Base-by-base conservation (phyloP, 2,329 filamentous ascomycete species). In the Botryotinia globosa region DNA sequence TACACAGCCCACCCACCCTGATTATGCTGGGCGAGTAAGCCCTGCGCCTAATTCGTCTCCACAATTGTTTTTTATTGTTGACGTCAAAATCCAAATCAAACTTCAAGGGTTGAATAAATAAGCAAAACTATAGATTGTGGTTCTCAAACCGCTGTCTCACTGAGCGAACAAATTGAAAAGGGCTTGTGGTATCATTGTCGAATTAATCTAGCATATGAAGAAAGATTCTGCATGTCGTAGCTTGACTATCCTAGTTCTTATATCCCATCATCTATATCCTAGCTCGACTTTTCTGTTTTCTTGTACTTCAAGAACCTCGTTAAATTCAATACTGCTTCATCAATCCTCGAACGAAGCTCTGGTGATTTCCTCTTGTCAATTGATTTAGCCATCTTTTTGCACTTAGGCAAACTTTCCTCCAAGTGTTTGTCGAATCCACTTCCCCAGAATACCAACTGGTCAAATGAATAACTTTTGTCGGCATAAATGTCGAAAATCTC, bases 401-500 rank as follows among this genome's bases (percentile, higher is more conserved):
- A 81, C 81, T 87, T 88, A 51, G 87, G 86, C 34, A 85, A 76
- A 10, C 82, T 81, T 25, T 85, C 86, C 75, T 90, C 87, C 2
- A 92, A 81, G 74, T 89, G 87, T 76, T 85, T 84, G 72, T 90
- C 80, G 77, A 92, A 89, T 75, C 84, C 84, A 74, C 89, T 85
- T 76, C 85, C 85, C 87, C 89, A 91, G 80, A 91, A 92, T 3
- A 92, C 89, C 39, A 86, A 84, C 73, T 82, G 83, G 78, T 92
- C 90, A 78, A 86, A 90, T 18, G 84, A 82, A 71, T 83, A 84
- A 20, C 83, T 84, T 79, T 89, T 88, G 78, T 92, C 88, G 39
- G 85, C 87, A 80, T 92, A 92, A 12, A 92, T 85, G 76, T 92
- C 90, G 76, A 91, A 90, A 29, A 92, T 75, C 80, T 91, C 88